phyloP scores from a whole-genome alignment of 169 alveolate genomes.

The Eimeria necatrix region DNA sequence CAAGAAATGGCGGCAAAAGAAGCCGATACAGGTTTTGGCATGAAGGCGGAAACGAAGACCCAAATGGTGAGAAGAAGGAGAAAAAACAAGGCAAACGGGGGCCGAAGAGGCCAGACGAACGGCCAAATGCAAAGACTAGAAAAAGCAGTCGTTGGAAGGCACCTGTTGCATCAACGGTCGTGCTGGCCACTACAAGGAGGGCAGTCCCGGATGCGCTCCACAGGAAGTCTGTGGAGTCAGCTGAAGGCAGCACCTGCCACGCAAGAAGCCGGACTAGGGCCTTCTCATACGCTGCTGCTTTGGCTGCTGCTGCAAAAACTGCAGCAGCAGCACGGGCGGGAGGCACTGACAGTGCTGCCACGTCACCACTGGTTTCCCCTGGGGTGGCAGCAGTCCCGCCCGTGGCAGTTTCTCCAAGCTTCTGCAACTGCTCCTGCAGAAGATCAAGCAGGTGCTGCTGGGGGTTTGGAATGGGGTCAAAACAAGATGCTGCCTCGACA shows the following conservation, averaged over 20 bases:
- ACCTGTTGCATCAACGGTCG: constrained; percentile 82
- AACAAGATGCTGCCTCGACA: constrained; percentile 30
- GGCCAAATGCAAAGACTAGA: too few relatives aligned
- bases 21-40: background rate
- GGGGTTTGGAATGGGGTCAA: constrained; percentile 63
- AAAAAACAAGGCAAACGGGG: too few relatives aligned
- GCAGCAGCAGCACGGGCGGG: background rate
- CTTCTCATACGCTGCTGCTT: constrained; percentile 1
- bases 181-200: constrained; percentile 73
- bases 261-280: constrained; percentile 64
- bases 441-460: constrained; percentile 47
- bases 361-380: constrained; percentile 4
- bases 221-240: constrained; percentile 76
- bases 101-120: too few relatives aligned
- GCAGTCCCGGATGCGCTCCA: constrained; percentile 81
- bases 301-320: constrained; percentile 24
- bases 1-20: background rate
- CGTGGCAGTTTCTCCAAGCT: constrained; percentile 8
- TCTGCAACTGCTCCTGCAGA: constrained; percentile 72
- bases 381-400: background rate
- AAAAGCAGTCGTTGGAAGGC: too few relatives aligned
- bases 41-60: background rate
- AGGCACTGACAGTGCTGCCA: constrained; percentile 11
- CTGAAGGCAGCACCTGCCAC: constrained; percentile 70
- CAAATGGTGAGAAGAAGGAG: too few relatives aligned